phyloP scores from a whole-genome alignment of 1,139 yeast species.

The Candida sanyaensis region DNA sequence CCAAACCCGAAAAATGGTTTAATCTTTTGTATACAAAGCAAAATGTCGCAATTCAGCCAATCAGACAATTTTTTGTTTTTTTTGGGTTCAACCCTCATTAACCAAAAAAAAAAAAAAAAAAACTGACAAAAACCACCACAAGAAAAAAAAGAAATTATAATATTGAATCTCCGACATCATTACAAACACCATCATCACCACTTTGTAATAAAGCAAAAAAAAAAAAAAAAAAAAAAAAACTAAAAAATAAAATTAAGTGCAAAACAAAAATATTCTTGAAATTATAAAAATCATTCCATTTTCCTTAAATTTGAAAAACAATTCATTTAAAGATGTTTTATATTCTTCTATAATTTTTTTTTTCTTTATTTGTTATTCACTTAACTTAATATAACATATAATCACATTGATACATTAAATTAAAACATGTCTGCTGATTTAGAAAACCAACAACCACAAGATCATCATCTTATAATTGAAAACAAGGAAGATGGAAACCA shows the following conservation, averaged over 20 bases:
- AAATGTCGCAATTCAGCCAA: too few species aligned
- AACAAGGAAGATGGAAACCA: slow-evolving; percentile 4
- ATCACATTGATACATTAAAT: background rate
- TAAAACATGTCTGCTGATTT: slow-evolving; percentile 25
- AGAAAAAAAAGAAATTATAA: background rate
- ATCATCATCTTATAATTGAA: slow-evolving; percentile 21
- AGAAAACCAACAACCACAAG: slow-evolving; percentile 31
- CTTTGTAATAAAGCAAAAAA: background rate
- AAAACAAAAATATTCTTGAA: background rate
- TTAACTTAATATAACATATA: background rate
- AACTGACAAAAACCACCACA: too few species aligned
- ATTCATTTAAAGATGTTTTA: background rate
- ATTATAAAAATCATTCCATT: slow-evolving; percentile 6
- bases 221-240: background rate
- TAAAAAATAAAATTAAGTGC: background rate
- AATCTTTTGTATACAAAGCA: too few species aligned
- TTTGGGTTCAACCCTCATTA: too few species aligned
- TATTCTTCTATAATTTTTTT: background rate
- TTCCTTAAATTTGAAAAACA: background rate
- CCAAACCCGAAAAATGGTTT: too few species aligned
- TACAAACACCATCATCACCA: background rate
- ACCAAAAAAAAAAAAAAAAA: too few species aligned
- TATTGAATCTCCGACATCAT: background rate
- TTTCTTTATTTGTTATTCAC: background rate
- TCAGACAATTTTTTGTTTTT: too few species aligned